Conservation (phyloP, 192 early-diverging fungal genomes). For the Entomortierella beljakovae region DNA sequence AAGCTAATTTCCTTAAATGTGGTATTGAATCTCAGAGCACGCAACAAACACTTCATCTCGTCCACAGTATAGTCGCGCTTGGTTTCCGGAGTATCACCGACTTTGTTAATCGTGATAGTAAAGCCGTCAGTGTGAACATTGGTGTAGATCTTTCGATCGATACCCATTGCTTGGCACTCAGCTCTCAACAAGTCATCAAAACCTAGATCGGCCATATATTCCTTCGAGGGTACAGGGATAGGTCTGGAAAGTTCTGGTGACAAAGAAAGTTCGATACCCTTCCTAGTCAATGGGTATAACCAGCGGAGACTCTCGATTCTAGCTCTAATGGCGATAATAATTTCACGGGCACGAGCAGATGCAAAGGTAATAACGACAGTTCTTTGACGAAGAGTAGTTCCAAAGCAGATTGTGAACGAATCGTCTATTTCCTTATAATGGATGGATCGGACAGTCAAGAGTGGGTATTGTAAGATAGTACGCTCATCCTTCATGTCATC, state of each 20-base stretch:
- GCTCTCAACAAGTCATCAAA: conserved; percentile 44
- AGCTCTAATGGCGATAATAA: conserved; percentile 45
- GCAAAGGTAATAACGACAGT: conserved; percentile 47
- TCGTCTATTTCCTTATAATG: conserved; percentile 49
- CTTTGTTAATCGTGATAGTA: conserved; percentile 11
- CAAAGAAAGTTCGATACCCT: conserved; percentile 42
- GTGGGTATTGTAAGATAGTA: conserved; percentile 37
- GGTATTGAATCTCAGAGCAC: conserved; percentile 46
- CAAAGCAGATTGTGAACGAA: conserved; percentile 35
- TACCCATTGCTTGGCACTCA: conserved; percentile 29
- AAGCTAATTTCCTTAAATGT: conserved; percentile 51
- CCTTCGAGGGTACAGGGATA: conserved; percentile 43
- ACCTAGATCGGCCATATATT: conserved; percentile 36
- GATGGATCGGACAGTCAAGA: conserved; percentile 37
- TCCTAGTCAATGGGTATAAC: conserved; percentile 42
- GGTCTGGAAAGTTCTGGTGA: conserved; percentile 27
- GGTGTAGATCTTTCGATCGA: conserved; percentile 26
- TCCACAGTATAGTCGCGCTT: conserved; percentile 34
- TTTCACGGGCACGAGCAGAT: conserved; percentile 40
- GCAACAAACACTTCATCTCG: conserved; percentile 47
- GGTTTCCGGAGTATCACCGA: conserved; percentile 12
- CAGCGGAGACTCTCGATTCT: conserved; percentile 43
- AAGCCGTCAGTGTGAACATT: conserved; percentile 34
- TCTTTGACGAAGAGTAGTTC: conserved; percentile 44
- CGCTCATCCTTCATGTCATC: conserved; percentile 54